Percentiles rank a stretch among this genome's conserved stretches.
Conservation (phyloP, 192 early-diverging fungal species). For the Backusella liffmaniae region DNA sequence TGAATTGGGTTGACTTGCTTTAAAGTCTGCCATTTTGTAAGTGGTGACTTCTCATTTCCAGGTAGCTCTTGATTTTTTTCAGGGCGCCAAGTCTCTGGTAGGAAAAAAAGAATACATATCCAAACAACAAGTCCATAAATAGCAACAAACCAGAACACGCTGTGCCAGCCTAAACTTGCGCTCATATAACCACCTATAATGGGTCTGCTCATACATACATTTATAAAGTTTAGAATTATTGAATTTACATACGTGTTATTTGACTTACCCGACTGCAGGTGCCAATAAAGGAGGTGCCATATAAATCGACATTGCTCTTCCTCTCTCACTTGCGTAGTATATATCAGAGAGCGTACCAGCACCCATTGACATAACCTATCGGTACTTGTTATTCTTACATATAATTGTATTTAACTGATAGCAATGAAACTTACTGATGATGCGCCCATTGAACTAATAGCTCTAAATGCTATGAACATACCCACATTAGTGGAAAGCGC, state of each 20-base stretch:
- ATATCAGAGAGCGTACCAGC: conserved; percentile 40
- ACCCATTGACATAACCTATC: conserved; percentile 34
- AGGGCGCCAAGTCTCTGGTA: conserved; percentile 37
- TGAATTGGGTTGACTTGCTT: conserved; percentile 26
- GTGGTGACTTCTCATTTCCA: neutral
- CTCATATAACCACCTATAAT: conserved; percentile 37
- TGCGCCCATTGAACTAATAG: conserved; percentile 29
- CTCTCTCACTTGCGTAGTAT: conserved; percentile 28
- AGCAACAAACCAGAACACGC: conserved; percentile 32
- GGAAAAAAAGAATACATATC: conserved; percentile 27
- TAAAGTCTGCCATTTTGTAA: neutral
- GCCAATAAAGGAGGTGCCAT: conserved; percentile 23
- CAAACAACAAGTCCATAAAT: conserved; percentile 19
- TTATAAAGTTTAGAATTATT: neutral
- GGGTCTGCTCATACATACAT: conserved; percentile 1
- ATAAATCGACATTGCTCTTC: conserved; percentile 34
- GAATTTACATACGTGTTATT: neutral
- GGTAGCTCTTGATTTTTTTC: neutral
- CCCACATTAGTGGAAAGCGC: conserved; percentile 26
- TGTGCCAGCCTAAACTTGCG: conserved; percentile 32
- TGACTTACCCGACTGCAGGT: conserved; percentile 31
- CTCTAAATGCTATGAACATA: conserved; percentile 30
- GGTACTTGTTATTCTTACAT: neutral
- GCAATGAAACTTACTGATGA: conserved; percentile 19
- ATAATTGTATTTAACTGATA: neutral